These are phyloP conservation scores for Dryadomyces sulphureus DNA, from an alignment of 2,329 filamentous ascomycete genomes.

Conservation along the genomic window DNA sequence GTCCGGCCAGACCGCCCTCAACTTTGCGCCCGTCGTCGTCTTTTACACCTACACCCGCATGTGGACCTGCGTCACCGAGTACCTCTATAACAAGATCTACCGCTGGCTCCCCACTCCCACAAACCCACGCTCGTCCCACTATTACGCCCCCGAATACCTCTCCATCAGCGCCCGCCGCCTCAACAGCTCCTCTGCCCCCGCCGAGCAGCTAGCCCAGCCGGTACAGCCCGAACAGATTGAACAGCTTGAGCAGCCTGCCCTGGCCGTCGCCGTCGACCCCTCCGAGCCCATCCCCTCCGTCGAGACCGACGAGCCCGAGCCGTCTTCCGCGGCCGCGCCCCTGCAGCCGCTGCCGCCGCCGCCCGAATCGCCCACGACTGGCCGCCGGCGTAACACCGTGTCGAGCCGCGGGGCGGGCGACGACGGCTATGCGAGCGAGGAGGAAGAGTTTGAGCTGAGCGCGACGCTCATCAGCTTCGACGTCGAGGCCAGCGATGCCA, in stretches of 20 bases:
- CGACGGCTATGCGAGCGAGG: slow-evolving; percentile 41
- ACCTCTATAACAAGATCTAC: slow-evolving; percentile 25
- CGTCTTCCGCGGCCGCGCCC: neutral
- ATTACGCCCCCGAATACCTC: neutral
- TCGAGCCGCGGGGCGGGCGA: slow-evolving; percentile 20
- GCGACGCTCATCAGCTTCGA: slow-evolving; percentile 47
- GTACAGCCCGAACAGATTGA: too few relatives aligned
- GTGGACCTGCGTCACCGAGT: slow-evolving; percentile 20
- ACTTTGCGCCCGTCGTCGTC: slow-evolving; percentile 29
- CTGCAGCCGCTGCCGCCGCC: neutral
- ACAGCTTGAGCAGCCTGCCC: neutral
- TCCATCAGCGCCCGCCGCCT: neutral
- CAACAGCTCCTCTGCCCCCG: neutral
- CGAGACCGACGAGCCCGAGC: neutral
- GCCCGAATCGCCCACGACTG: neutral
- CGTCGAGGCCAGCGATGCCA: slow-evolving; percentile 40
- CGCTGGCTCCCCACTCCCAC: slow-evolving; percentile 21
- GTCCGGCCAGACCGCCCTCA: slow-evolving; percentile 25
- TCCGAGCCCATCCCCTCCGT: neutral
- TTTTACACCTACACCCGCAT: slow-evolving; percentile 28
- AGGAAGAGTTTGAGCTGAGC: slow-evolving; percentile 33
- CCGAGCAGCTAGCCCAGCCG: neutral
- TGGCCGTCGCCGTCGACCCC: neutral
- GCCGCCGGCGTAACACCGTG: slow-evolving; percentile 23
- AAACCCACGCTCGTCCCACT: slow-evolving; percentile 3